These are phyloP conservation scores for Cercospora sp. DNA, from an alignment of 2,329 filamentous ascomycete genomes.

Conservation along the genomic window DNA sequence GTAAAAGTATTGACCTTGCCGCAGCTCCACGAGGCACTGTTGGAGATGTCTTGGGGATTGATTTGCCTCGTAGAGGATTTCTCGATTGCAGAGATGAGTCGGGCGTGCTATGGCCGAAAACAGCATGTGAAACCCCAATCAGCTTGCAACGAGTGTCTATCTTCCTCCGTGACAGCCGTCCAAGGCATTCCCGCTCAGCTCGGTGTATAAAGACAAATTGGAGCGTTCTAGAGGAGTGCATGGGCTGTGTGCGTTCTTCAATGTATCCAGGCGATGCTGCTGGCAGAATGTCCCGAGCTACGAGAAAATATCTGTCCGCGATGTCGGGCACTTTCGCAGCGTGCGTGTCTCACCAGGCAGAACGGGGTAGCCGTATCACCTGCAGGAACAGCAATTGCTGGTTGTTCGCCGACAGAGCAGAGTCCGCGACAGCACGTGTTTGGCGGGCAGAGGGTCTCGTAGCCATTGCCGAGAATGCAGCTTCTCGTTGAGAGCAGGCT, in stretches of 20 bases:
- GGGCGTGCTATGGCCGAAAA: slow-evolving; percentile 12
- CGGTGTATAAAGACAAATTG: background rate
- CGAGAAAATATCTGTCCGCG: background rate
- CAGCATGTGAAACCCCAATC: background rate
- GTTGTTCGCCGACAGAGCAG: background rate
- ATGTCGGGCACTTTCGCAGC: slow-evolving; percentile 3
- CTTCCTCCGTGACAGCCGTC: background rate
- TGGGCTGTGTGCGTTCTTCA: background rate
- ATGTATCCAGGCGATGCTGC: background rate
- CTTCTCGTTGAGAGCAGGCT: background rate
- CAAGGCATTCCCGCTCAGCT: background rate
- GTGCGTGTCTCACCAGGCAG: slow-evolving; percentile 1
- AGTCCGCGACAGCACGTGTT: background rate
- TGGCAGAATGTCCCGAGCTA: background rate
- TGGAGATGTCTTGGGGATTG: slow-evolving; percentile 1
- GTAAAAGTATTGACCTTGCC: background rate
- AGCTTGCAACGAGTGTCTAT: background rate
- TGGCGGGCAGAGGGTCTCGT: background rate
- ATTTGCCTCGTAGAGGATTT: background rate
- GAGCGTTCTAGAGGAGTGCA: background rate
- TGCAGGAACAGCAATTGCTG: background rate
- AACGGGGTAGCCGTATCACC: background rate
- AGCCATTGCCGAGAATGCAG: background rate
- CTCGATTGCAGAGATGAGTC: background rate
- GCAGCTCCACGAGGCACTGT: background rate